phyloP scores from a whole-genome alignment of 2,329 filamentous ascomycete genomes.

The Thermoascus crustaceus region DNA sequence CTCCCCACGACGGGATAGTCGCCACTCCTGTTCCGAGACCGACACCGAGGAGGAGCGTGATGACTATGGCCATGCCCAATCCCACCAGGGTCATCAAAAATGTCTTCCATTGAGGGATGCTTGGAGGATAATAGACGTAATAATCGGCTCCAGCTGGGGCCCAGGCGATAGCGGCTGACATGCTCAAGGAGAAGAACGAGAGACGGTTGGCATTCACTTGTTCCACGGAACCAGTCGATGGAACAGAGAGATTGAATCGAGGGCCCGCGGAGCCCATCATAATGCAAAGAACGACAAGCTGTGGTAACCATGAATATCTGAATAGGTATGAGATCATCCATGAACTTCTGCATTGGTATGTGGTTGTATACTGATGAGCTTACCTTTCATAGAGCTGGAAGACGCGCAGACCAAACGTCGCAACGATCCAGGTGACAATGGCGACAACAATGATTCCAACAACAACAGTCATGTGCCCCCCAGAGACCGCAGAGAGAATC shows the following conservation, averaged over 20 bases:
- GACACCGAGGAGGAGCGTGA: conserved; percentile 32
- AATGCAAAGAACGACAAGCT: conserved; percentile 33
- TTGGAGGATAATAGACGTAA: conserved; percentile 36
- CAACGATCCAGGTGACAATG: conserved; percentile 26
- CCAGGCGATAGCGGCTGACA: conserved; percentile 30
- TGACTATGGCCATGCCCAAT: conserved; percentile 23
- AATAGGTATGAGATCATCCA: conserved; percentile 17
- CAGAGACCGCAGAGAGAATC: conserved; percentile 35
- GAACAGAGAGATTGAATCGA: conserved; percentile 26
- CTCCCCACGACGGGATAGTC: conserved; percentile 18
- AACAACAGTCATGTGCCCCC: conserved; percentile 29
- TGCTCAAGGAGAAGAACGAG: conserved; percentile 29
- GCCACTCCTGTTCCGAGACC: conserved; percentile 33
- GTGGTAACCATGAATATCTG: conserved; percentile 35
- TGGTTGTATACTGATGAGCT: conserved; percentile 5
- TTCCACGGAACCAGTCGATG: conserved; percentile 17
- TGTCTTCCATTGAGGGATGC: conserved; percentile 27
- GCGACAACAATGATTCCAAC: conserved; percentile 33
- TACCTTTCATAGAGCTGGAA: conserved; percentile 39
- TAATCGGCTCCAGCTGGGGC: conserved; percentile 33
- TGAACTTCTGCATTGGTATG: conserved; percentile 18
- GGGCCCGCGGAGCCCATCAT: conserved; percentile 34
- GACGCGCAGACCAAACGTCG: conserved; percentile 33
- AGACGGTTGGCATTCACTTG: conserved; percentile 29
- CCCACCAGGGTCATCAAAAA: conserved; percentile 33